A percentile compares a stretch with the other conserved stretches of the same genome.
phyloP scores from a whole-genome alignment of 2,329 filamentous ascomycete genomes.

The Aspergillus novoparasiticus region DNA sequence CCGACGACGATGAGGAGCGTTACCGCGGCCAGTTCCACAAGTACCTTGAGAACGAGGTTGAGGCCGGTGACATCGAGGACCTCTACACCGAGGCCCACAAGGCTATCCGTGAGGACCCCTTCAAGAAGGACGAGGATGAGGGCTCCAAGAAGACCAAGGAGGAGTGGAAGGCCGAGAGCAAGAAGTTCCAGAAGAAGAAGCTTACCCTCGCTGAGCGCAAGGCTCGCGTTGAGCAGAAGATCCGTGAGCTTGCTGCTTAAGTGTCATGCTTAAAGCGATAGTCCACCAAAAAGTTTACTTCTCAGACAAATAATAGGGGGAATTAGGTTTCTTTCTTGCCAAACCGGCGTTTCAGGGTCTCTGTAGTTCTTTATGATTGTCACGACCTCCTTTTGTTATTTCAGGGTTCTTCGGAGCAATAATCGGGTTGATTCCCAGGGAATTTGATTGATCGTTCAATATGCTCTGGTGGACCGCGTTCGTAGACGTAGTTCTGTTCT shows the following conservation, averaged over 20 bases:
- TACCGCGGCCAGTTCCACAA: slow-evolving; percentile 98
- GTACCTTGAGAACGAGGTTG: slow-evolving; percentile 96
- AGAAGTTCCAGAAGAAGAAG: slow-evolving; percentile 82
- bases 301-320: slow-evolving; percentile 29
- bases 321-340: slow-evolving; percentile 24
- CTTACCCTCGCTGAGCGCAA: slow-evolving; percentile 81
- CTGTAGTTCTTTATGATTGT: slow-evolving; percentile 24
- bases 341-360: slow-evolving; percentile 31
- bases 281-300: slow-evolving; percentile 16
- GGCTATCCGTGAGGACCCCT: slow-evolving; percentile 96
- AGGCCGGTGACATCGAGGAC: slow-evolving; percentile 96
- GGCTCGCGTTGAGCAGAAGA: slow-evolving; percentile 84
- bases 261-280: slow-evolving; percentile 30
- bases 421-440: slow-evolving; percentile 15
- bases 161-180: slow-evolving; percentile 91
- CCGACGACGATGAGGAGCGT: slow-evolving; percentile 99
- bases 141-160: slow-evolving; percentile 94
- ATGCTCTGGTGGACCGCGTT: slow-evolving; percentile 27
- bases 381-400: slow-evolving; percentile 26
- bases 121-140: slow-evolving; percentile 80
- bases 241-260: slow-evolving; percentile 69
- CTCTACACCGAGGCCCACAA: slow-evolving; percentile 93
- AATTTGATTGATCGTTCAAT: slow-evolving; percentile 19
- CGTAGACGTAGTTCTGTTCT: slow-evolving; percentile 5
- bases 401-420: slow-evolving; percentile 32